Percentiles rank a stretch among this genome's conserved stretches.
Conservation (phyloP, 331 rosid species). For the Malus hybrid region DNA sequence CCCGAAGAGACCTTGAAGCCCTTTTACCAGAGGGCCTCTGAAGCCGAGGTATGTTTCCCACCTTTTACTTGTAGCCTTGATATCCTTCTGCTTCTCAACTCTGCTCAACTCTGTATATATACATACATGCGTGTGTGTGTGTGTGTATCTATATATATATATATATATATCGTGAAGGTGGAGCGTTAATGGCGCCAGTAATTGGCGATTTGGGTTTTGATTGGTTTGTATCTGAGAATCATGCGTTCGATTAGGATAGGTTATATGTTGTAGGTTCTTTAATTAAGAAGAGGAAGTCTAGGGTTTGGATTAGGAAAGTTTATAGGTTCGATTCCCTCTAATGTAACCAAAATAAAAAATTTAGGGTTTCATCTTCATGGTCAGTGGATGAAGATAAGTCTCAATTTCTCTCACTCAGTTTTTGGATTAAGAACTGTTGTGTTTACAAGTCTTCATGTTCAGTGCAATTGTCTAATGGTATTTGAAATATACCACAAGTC, state of each 20-base stretch:
- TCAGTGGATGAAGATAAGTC: not conserved
- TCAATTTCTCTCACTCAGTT: not conserved
- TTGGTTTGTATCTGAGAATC: too few species aligned
- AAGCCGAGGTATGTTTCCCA: conserved; percentile 71
- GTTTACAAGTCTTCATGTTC: not conserved
- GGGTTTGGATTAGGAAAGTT: too few species aligned
- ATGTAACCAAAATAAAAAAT: too few species aligned
- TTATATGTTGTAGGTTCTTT: too few species aligned
- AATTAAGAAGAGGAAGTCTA: too few species aligned
- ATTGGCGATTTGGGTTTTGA: not conserved
- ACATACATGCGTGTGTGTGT: too few species aligned
- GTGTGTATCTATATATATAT: too few species aligned
- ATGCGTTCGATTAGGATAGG: too few species aligned
- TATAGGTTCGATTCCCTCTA: too few species aligned
- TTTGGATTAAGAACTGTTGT: not conserved
- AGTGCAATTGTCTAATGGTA: not conserved
- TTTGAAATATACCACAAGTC: not conserved
- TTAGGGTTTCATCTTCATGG: not conserved
- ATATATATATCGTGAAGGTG: not conserved
- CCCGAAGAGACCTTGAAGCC: conserved; percentile 45
- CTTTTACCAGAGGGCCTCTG: conserved; percentile 59
- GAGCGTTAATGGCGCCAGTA: not conserved
- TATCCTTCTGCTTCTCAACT: not conserved
- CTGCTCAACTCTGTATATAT: too few species aligned
- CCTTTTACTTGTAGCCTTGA: not conserved